These are phyloP conservation scores for Cladosporium sp. DNA, from an alignment of 2,329 filamentous ascomycete species.

Conservation along the genomic window DNA sequence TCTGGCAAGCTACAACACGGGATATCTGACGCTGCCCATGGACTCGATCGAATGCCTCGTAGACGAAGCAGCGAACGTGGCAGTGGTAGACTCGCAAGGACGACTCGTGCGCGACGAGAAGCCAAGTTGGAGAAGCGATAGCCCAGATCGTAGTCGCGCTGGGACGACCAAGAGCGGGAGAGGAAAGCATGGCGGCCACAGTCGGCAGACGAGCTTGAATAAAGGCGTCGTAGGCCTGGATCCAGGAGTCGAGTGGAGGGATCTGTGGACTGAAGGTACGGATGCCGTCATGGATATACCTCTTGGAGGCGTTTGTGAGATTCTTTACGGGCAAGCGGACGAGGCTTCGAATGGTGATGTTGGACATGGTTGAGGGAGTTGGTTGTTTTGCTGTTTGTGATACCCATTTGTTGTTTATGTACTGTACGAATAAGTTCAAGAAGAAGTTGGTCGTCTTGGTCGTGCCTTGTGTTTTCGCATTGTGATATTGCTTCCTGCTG, in stretches of 20 bases:
- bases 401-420: background rate
- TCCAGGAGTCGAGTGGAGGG: slow-evolving; percentile 63
- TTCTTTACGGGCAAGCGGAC: slow-evolving; percentile 64
- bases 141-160: background rate
- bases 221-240: slow-evolving; percentile 22
- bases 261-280: slow-evolving; percentile 84
- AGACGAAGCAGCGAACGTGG: slow-evolving; percentile 82
- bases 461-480: too few relatives aligned
- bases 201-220: slow-evolving; percentile 31
- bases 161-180: slow-evolving; percentile 29
- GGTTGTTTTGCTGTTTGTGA: background rate
- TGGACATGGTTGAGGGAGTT: slow-evolving; percentile 4
- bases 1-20: slow-evolving; percentile 83
- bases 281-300: slow-evolving; percentile 98
- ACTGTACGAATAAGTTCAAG: background rate
- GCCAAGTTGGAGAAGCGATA: slow-evolving; percentile 22
- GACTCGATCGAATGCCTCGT: slow-evolving; percentile 81
- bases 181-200: slow-evolving; percentile 32
- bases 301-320: slow-evolving; percentile 88
- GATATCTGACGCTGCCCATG: slow-evolving; percentile 78
- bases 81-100: slow-evolving; percentile 71
- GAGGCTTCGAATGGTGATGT: background rate
- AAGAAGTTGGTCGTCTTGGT: too few relatives aligned
- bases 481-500: too few relatives aligned
- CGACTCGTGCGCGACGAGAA: slow-evolving; percentile 40